Evolutionary conservation across 768 basidiomycete genomes (phyloP).

Genomic region (Amanita inopinata): DNA sequence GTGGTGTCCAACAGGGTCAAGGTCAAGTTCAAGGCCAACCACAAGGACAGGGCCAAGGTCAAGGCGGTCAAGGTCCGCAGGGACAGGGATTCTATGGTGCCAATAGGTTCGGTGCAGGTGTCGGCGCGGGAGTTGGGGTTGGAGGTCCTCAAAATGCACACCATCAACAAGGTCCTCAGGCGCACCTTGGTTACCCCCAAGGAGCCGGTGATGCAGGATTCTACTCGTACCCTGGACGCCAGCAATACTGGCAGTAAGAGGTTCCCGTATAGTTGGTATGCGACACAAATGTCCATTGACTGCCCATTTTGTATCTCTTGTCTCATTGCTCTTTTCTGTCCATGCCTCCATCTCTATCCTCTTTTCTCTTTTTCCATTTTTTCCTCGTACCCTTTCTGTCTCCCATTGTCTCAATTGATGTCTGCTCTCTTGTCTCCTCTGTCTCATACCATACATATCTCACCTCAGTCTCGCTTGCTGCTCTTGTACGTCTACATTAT

Average conservation of each 20-base stretch:
- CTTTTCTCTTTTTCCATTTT: conserved; percentile 8
- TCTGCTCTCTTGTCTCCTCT: conserved; percentile 6
- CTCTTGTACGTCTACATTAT: conserved; percentile 8
- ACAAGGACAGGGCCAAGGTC: conserved; percentile 37
- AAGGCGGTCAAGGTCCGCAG: conserved; percentile 39
- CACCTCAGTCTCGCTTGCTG: conserved; percentile 8
- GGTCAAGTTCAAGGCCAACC: conserved; percentile 46
- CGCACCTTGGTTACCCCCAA: conserved; percentile 54
- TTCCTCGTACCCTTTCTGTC: conserved; percentile 4
- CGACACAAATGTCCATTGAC: neutral
- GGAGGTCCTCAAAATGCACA: conserved; percentile 32
- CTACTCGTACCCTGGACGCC: conserved; percentile 63
- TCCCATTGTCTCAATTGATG: conserved; percentile 1
- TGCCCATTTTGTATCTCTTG: conserved; percentile 5
- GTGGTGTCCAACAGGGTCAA: conserved; percentile 31
- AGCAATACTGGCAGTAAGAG: conserved; percentile 53
- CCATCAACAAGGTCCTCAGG: conserved; percentile 41
- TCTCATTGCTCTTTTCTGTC: conserved; percentile 5
- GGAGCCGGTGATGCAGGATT: conserved; percentile 56
- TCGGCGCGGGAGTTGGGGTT: conserved; percentile 26
- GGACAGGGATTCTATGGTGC: conserved; percentile 41
- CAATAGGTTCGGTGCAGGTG: conserved; percentile 33
- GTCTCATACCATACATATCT: conserved; percentile 11
- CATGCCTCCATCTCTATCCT: conserved; percentile 10
- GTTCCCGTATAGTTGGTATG: neutral